Evolutionary conservation across 805 yeast species (phyloP).

Genomic region (Jamesozyma spencerorum): DNA sequence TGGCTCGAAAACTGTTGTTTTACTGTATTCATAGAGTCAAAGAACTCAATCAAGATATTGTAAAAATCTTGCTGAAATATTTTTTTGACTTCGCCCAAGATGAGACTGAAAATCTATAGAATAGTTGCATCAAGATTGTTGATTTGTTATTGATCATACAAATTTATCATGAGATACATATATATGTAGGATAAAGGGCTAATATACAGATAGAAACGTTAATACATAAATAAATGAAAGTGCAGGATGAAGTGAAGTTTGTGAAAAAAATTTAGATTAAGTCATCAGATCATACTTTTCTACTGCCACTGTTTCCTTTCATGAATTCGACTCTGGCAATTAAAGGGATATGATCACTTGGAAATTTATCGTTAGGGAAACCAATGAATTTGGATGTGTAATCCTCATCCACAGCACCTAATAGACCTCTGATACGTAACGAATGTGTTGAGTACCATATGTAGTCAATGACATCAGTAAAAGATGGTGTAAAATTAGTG

Average conservation of each 20-base stretch:
- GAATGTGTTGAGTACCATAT: conserved; percentile 84
- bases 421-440: conserved; percentile 74
- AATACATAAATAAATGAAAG: conserved; percentile 1
- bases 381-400: conserved; percentile 76
- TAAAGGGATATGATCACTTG: conserved; percentile 91
- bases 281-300: conserved; percentile 17
- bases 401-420: conserved; percentile 75
- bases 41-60: no score
- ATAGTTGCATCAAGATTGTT: no score
- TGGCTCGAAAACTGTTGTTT: no score
- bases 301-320: conserved; percentile 31
- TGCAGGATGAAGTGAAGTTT: conserved; percentile 1
- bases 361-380: conserved; percentile 86
- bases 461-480: conserved; percentile 89
- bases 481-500: conserved; percentile 88
- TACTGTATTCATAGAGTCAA: no score
- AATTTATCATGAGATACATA: neutral
- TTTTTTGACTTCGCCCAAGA: no score
- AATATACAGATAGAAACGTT: conserved; percentile 4
- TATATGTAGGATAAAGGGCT: neutral
- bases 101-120: no score
- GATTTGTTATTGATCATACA: neutral
- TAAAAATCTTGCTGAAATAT: no score
- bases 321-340: conserved; percentile 68
- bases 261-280: neutral